These are phyloP conservation scores for Saturnispora silvae DNA, from an alignment of 805 yeast species.

Conservation along the genomic window DNA sequence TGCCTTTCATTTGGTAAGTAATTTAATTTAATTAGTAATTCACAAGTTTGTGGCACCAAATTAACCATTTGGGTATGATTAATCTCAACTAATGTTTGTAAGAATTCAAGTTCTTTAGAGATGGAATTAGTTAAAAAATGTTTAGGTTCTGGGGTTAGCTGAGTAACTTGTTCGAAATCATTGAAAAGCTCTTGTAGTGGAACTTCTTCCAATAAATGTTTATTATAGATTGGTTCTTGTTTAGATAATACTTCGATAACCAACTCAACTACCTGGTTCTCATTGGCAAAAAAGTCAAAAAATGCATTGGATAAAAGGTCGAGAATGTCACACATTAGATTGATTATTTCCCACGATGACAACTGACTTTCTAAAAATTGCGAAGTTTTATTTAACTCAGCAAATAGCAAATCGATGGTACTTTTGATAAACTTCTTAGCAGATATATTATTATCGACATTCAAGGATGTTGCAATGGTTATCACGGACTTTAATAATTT, in stretches of 20 bases:
- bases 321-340: constrained; percentile 18
- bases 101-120: constrained; percentile 23
- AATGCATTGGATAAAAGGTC: constrained; percentile 21
- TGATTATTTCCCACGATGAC: not conserved
- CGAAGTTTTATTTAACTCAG: constrained; percentile 19
- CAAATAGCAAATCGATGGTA: constrained; percentile 30
- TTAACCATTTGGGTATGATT: constrained; percentile 11
- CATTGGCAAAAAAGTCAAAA: constrained; percentile 13
- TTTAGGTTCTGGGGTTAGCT: constrained; percentile 14
- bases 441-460: not conserved
- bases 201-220: constrained; percentile 7
- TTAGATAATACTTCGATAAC: constrained; percentile 16
- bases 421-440: constrained; percentile 28
- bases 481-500: constrained; percentile 44
- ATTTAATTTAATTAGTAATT: constrained; percentile 30
- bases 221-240: constrained; percentile 15
- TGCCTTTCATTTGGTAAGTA: constrained; percentile 32
- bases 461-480: constrained; percentile 39
- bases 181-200: constrained; percentile 9
- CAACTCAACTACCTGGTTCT: constrained; percentile 11
- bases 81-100: constrained; percentile 21
- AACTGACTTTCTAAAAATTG: constrained; percentile 14
- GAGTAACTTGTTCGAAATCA: constrained; percentile 17
- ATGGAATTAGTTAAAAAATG: constrained; percentile 17
- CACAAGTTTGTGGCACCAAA: constrained; percentile 16